Evolutionary conservation across 208 protist species (phyloP).

Genomic region (Leishmania gerbilli): DNA sequence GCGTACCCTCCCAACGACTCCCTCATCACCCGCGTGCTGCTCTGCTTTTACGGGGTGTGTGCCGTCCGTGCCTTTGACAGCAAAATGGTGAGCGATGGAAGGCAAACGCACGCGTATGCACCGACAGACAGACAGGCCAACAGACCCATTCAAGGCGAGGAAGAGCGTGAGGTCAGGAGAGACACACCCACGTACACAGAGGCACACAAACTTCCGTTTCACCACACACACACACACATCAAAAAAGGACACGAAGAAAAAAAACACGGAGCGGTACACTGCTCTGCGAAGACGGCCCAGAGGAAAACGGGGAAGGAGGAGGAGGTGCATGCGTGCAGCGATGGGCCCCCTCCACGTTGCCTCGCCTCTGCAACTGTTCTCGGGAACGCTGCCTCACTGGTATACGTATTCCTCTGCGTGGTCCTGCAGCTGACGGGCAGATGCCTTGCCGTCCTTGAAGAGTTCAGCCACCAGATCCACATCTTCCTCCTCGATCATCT

Average conservation of each 20-base stretch:
- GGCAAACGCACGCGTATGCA: not conserved
- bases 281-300: not conserved
- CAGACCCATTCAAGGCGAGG: not conserved
- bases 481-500: constrained; percentile 92
- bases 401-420: constrained; percentile 92
- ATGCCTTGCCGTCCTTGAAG: constrained; percentile 98
- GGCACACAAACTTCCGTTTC: not conserved
- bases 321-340: not conserved
- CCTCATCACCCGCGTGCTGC: not conserved
- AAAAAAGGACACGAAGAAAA: not conserved
- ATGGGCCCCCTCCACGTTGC: not conserved
- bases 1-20: not conserved
- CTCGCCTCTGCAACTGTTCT: not conserved
- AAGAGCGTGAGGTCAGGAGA: not conserved
- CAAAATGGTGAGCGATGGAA: not conserved
- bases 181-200: not conserved
- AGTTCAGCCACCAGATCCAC: constrained; percentile 95
- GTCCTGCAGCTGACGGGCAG: constrained; percentile 86
- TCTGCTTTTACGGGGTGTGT: not conserved
- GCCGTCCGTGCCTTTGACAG: not conserved
- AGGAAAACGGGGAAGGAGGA: not conserved
- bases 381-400: constrained; percentile 48
- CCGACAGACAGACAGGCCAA: not conserved
- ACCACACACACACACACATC: not conserved
- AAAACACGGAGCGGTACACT: not conserved